These are phyloP conservation scores for Spathaspora passalidarum DNA, from an alignment of 805 yeast genomes.

Conservation along the genomic window DNA sequence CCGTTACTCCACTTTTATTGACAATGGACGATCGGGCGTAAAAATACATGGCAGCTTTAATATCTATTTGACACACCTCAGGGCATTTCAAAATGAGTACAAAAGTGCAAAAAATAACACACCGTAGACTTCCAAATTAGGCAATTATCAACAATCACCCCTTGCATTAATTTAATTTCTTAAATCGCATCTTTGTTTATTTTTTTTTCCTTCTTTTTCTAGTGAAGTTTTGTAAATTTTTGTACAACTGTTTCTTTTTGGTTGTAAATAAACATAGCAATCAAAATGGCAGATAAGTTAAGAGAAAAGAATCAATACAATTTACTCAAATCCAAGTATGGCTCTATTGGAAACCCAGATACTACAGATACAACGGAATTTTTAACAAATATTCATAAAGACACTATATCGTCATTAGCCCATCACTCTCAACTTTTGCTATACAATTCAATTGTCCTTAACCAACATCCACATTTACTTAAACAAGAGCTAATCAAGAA, in stretches of 20 bases:
- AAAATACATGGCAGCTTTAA: neutral
- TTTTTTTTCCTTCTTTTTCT: neutral
- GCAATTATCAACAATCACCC: neutral
- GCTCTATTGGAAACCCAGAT: constrained; percentile 75
- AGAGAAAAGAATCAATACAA: constrained; percentile 34
- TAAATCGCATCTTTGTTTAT: too few species aligned
- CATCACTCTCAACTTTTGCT: constrained; percentile 55
- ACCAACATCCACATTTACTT: constrained; percentile 32
- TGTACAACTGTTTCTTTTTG: too few species aligned
- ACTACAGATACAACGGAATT: constrained; percentile 65
- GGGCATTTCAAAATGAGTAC: neutral
- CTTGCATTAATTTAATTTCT: too few species aligned
- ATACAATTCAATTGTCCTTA: constrained; percentile 52
- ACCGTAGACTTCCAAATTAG: neutral
- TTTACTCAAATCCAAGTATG: constrained; percentile 47
- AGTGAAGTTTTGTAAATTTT: too few species aligned
- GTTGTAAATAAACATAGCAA: neutral
- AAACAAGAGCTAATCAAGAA: constrained; percentile 26
- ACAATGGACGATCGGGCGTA: neutral
- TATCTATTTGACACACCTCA: neutral
- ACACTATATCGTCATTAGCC: constrained; percentile 59
- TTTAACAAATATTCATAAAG: constrained; percentile 62
- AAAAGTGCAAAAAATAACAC: neutral
- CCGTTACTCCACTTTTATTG: neutral
- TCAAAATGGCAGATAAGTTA: constrained; percentile 40